A percentile compares a stretch with the other conserved stretches of the same genome.
Conservation (phyloP, 495 filamentous ascomycete species). For the Bacidia gigantensis region DNA sequence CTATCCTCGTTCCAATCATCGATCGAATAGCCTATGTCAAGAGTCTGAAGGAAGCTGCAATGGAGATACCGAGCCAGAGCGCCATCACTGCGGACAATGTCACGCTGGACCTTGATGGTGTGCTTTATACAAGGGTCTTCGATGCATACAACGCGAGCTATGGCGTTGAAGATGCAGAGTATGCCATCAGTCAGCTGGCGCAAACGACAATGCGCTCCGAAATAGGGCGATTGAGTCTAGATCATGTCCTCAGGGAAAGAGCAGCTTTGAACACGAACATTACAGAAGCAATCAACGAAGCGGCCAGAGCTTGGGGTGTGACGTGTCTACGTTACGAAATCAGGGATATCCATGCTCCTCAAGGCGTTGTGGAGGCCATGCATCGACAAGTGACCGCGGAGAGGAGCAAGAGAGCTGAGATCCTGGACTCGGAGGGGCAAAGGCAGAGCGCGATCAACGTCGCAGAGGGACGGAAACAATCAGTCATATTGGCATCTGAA, state of each 20-base stretch:
- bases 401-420: constrained; percentile 91
- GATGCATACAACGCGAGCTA: constrained; percentile 98
- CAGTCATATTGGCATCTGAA: constrained; percentile 87
- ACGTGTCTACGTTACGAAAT: constrained; percentile 96
- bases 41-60: constrained; percentile 85
- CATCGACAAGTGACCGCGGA: constrained; percentile 96
- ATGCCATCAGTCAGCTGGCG: constrained; percentile 93
- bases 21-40: constrained; percentile 97
- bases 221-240: constrained; percentile 89
- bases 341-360: constrained; percentile 91
- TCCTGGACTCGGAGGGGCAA: constrained; percentile 90
- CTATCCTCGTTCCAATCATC: constrained; percentile 77
- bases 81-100: constrained; percentile 98
- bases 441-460: constrained; percentile 96
- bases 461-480: constrained; percentile 91
- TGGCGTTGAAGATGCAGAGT: constrained; percentile 96
- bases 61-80: constrained; percentile 91
- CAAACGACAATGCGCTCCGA: constrained; percentile 98
- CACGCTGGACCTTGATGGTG: constrained; percentile 87
- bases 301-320: constrained; percentile 90
- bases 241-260: constrained; percentile 95
- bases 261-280: constrained; percentile 93
- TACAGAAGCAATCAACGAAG: constrained; percentile 95
- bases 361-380: constrained; percentile 88
- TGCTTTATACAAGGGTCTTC: constrained; percentile 88